Conservation (phyloP, 306 rosid species). For the Lathyrus sativus region DNA sequence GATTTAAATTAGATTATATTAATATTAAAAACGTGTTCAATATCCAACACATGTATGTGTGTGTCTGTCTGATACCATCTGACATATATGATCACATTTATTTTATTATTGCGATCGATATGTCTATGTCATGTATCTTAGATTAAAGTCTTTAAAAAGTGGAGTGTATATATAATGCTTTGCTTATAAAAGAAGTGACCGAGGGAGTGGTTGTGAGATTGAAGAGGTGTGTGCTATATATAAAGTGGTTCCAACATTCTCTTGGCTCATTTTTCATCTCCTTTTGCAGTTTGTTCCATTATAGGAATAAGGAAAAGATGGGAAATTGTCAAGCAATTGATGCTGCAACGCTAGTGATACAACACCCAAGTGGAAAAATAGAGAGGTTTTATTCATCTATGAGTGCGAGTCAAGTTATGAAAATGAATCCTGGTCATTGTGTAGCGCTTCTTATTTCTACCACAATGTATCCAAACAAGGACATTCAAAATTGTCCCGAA, state of each 20-base stretch:
- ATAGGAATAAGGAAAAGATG: constrained; percentile 48
- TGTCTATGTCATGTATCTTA: no score
- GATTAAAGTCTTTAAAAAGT: no score
- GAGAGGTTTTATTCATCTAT: constrained; percentile 67
- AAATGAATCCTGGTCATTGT: constrained; percentile 84
- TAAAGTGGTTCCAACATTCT: constrained; percentile 16
- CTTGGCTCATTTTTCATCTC: background rate
- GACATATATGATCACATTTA: no score
- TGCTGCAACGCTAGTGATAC: constrained; percentile 78
- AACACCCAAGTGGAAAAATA: constrained; percentile 79
- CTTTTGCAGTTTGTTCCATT: background rate
- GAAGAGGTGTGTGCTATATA: no score
- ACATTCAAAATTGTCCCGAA: constrained; percentile 7
- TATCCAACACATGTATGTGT: no score
- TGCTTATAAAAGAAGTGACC: no score
- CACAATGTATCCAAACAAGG: constrained; percentile 52
- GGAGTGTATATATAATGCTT: no score
- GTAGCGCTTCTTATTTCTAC: constrained; percentile 93
- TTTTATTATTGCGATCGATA: no score
- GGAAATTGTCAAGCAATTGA: constrained; percentile 97
- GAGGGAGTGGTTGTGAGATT: no score
- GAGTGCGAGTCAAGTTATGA: constrained; percentile 73
- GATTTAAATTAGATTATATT: no score
- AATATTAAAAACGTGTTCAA: no score
- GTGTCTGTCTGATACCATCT: no score